Percentiles rank a stretch among this genome's conserved stretches.
phyloP scores from a whole-genome alignment of 139 green algal genomes.

The Closterium sp. region DNA sequence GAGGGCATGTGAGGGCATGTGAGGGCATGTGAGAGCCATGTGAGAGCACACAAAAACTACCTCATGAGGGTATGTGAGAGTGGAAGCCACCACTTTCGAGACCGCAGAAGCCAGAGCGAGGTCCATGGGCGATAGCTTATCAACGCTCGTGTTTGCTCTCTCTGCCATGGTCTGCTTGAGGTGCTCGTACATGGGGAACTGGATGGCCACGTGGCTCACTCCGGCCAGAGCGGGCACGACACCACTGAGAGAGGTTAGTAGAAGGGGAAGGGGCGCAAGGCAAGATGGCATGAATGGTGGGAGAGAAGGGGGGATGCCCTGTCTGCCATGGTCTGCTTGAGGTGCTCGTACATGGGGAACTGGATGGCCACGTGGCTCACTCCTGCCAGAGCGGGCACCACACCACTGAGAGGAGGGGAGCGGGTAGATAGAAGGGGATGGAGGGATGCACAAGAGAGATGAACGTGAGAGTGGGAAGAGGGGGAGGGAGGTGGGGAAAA shows the following conservation, averaged over 20 bases:
- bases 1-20: no score
- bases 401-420: constrained; percentile 57
- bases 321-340: constrained; percentile 63
- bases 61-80: constrained; percentile 94
- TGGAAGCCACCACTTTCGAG: constrained; percentile 92
- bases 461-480: no score
- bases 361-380: constrained; percentile 90
- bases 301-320: background rate
- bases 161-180: constrained; percentile 63
- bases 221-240: constrained; percentile 83
- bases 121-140: constrained; percentile 42
- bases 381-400: constrained; percentile 82
- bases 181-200: constrained; percentile 93
- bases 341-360: constrained; percentile 89
- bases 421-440: no score
- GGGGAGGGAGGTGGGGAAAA: background rate
- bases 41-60: constrained; percentile 28
- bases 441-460: no score
- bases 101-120: constrained; percentile 76
- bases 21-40: no score
- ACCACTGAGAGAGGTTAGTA: constrained; percentile 52
- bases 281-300: no score
- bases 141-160: background rate
- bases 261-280: no score
- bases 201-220: constrained; percentile 87